Base-by-base conservation (phyloP, 768 basidiomycete species). In the Hydnomerulius pinastri region DNA sequence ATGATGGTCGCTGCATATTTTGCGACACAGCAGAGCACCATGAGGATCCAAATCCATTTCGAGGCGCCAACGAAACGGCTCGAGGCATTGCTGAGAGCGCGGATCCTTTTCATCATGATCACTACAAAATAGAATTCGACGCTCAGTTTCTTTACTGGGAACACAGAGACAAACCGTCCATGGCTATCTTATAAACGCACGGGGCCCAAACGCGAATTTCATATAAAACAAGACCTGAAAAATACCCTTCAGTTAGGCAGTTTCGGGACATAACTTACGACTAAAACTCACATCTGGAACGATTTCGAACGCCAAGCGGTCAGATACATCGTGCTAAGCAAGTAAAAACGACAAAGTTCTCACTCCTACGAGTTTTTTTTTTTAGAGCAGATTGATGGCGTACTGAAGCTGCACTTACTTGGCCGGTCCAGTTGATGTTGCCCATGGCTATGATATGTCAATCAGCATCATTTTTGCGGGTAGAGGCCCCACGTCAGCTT, bases 51-150 rank as follows among this genome's bases (percentile, higher is more conserved):
- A 12, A 61, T 42, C 48, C 6, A 50, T 24, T 43, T 60, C 6
- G 49, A 17, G 0, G 49, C 44, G 18, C 12, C 45, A n/a, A 60
- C 17, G 6, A 57, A 51, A 24, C 37, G n/a, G 2, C 23, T 30
- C 6, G 52, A 36, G 24, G 13, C 25, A 12, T 6, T 12, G 39
- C 59, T 61, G 17, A 61, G 23, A 9, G 43, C 56, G 3, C 53
- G 15, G 52, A 61, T 30, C 38, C 60, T 54, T 38, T 41, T 61
- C 33, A 61, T 61, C 60, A 61, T 49, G 41, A 61, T 55, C 9
- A 53, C 60, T 61, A 8, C 25, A 33, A 24, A 5, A 32, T 4
- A 11, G 6, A 9, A 8, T 61, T 9, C 50, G 39, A 28, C 4
- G 4, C 17, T 4, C 4, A 21, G 11, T 11, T 27, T 9, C n/a